Conservation (phyloP, 768 basidiomycete genomes). For the Tephrocybe rancida region DNA sequence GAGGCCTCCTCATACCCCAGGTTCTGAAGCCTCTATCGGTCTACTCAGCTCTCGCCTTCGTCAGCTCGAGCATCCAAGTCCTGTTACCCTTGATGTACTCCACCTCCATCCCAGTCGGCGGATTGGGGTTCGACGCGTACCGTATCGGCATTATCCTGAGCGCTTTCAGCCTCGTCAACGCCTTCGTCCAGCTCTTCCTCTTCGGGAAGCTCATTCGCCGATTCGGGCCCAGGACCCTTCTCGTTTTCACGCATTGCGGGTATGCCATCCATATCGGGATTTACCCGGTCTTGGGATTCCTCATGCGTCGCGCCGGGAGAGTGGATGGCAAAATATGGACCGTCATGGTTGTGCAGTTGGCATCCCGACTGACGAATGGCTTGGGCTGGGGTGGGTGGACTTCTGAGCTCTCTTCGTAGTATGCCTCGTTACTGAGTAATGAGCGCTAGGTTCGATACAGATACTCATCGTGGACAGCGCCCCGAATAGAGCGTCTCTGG, state of each 20-base stretch:
- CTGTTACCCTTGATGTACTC: constrained; percentile 38
- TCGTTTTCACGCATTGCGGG: constrained; percentile 28
- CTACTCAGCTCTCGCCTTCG: constrained; percentile 29
- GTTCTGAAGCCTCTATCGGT: constrained; percentile 25
- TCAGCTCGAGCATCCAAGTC: constrained; percentile 27
- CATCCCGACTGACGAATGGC: constrained; percentile 26
- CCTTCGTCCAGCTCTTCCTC: constrained; percentile 49
- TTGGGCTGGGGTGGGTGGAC: constrained; percentile 37
- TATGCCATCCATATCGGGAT: constrained; percentile 20
- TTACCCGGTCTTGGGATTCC: constrained; percentile 35
- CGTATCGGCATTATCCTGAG: constrained; percentile 56
- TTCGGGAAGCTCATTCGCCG: constrained; percentile 46
- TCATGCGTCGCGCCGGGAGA: constrained; percentile 33
- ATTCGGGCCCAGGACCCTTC: constrained; percentile 51
- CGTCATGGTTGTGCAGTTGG: constrained; percentile 35
- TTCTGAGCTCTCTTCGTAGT: not conserved
- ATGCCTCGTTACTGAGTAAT: not conserved
- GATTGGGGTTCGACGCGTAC: constrained; percentile 54
- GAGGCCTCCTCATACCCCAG: constrained; percentile 22
- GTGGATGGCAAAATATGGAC: constrained; percentile 32
- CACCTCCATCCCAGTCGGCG: constrained; percentile 55
- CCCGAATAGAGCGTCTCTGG: constrained; percentile 43
- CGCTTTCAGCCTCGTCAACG: constrained; percentile 52
- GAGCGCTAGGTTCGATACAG: constrained; percentile 48
- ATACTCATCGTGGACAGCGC: constrained; percentile 46